Base-by-base conservation (phyloP, 2,329 filamentous ascomycete genomes). In the Beauveria scarabaeidicola region DNA sequence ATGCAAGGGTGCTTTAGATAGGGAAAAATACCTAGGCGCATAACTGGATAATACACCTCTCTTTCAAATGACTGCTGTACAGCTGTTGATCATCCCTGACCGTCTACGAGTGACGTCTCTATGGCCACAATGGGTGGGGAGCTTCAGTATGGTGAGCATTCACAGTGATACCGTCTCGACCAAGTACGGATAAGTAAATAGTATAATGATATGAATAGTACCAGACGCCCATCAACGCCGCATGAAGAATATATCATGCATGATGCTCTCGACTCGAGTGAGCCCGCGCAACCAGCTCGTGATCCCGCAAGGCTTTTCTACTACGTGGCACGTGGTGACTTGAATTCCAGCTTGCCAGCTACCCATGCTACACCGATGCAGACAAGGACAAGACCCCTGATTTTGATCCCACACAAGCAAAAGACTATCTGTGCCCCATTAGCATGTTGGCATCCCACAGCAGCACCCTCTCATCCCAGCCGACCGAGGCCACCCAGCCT, bases 401-500 rank as follows among this genome's bases (percentile, higher is more conserved):
- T 8, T 23, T 15, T 21, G 19, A 27, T 17, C 40, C 21, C 13
- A 21, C 21, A 44, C 23, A 41, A 43, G 8, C n/a, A n/a, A 11
- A 11, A 7, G 25, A 5, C 63, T 46, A 70, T 62, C 67, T 64
- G 44, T 66, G 65, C 4, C 61, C 69, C 69, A 74, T 70, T 41
- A 82, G 64, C 64, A 77, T 74, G 63, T 80, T 86, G 43, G 92
- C 89, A 77, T 99, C 94, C 93, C 93, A 99, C 6, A 99, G 83
- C 67, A 95, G 77, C 11, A 99, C 81, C 66, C 86, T 82, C 76
- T 97, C 91, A 68, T 99, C 94, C 94, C 94, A 99, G 1, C 91
- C 92, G 2, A 89, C 90, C 63, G 90, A 95, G 2, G 94, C 92
- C 65, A 92, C 92, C 94, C 94, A 99, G 5, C 94, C 94, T 64